These are phyloP conservation scores for Podaxis mareebaensis DNA, from an alignment of 768 basidiomycete species.

Conservation along the genomic window DNA sequence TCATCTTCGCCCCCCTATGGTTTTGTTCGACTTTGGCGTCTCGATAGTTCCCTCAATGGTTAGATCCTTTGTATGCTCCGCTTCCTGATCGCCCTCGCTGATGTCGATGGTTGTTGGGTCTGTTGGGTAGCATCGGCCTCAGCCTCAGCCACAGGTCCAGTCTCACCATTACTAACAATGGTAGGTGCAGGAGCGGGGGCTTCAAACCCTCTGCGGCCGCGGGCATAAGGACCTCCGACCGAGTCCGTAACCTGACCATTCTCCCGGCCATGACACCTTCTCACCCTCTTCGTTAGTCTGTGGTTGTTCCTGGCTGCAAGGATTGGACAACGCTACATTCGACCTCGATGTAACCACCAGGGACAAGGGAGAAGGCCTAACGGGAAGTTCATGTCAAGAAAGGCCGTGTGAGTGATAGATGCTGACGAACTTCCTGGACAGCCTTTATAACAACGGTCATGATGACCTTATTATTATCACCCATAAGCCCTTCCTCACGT, in stretches of 20 bases:
- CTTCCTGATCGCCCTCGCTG: slow-evolving; percentile 4
- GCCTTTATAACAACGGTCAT: slow-evolving; percentile 69
- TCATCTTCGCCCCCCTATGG: too few species aligned
- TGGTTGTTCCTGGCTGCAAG: slow-evolving; percentile 42
- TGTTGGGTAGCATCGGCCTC: slow-evolving; percentile 8
- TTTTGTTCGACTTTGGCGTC: slow-evolving; percentile 4
- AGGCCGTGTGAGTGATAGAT: background rate
- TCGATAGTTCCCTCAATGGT: background rate
- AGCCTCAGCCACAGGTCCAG: background rate
- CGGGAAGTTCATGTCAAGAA: slow-evolving; percentile 12
- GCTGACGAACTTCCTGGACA: slow-evolving; percentile 64
- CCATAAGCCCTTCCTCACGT: slow-evolving; percentile 82
- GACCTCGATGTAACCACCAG: slow-evolving; percentile 67
- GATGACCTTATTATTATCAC: slow-evolving; percentile 66
- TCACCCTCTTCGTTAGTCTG: slow-evolving; percentile 2
- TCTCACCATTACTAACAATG: background rate
- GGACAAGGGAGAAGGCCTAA: slow-evolving; percentile 77
- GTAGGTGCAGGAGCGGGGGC: background rate
- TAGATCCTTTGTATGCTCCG: slow-evolving; percentile 12
- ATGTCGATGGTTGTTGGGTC: background rate
- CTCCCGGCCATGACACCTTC: background rate
- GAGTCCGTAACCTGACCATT: slow-evolving; percentile 1
- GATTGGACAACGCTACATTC: slow-evolving; percentile 59
- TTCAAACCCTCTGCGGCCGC: background rate
- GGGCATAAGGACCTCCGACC: background rate